Conservation (phyloP, 495 filamentous ascomycete genomes). For the Lasiosphaeris hirsuta region DNA sequence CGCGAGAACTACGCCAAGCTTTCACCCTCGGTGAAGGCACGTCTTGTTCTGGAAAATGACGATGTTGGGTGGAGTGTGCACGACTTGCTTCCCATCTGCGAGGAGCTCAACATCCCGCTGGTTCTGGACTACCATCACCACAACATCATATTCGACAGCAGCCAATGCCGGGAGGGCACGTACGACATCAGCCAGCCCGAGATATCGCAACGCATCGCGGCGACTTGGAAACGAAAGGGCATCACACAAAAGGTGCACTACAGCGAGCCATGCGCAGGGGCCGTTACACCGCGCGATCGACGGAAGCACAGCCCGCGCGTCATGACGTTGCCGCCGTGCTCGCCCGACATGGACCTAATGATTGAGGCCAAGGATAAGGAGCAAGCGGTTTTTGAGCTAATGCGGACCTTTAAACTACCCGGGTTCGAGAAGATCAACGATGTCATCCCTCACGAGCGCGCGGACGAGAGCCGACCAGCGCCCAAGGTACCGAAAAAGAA, state of each 20-base stretch:
- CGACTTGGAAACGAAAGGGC: constrained; percentile 81
- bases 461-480: constrained; percentile 70
- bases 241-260: constrained; percentile 98
- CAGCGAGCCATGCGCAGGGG: constrained; percentile 70
- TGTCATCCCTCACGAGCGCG: constrained; percentile 69
- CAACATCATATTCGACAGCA: constrained; percentile 81
- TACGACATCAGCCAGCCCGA: constrained; percentile 71
- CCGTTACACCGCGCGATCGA: constrained; percentile 71
- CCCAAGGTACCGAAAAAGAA: constrained; percentile 53
- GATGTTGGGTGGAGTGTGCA: constrained; percentile 88
- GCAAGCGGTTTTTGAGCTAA: constrained; percentile 92
- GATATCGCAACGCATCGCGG: constrained; percentile 58
- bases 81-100: constrained; percentile 84
- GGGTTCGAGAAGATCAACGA: constrained; percentile 73
- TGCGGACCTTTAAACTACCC: constrained; percentile 80
- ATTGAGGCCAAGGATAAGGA: constrained; percentile 99
- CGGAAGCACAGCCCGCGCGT: constrained; percentile 83
- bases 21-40: constrained; percentile 66
- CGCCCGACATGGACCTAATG: constrained; percentile 86
- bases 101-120: constrained; percentile 88
- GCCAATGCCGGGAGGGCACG: constrained; percentile 76
- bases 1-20: constrained; percentile 66
- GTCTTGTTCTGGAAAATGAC: constrained; percentile 91
- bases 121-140: constrained; percentile 95
- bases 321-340: constrained; percentile 73